These are phyloP conservation scores for Galerina sulciceps DNA, from an alignment of 768 basidiomycete species.

Conservation along the genomic window DNA sequence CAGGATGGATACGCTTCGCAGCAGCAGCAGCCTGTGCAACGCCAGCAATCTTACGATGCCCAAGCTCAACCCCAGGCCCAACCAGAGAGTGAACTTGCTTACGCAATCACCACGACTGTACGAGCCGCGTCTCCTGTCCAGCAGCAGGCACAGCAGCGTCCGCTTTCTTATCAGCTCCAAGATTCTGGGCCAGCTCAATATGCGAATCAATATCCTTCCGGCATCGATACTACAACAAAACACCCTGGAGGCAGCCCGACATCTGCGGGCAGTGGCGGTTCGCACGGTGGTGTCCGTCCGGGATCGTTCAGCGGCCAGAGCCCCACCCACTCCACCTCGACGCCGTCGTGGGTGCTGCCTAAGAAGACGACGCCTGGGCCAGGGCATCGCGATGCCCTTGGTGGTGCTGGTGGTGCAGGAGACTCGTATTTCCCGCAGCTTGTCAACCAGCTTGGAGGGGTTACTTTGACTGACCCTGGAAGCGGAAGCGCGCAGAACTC, in stretches of 20 bases:
- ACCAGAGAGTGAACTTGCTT: conserved; percentile 2
- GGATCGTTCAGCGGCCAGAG: conserved; percentile 7
- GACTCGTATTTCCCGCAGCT: conserved; percentile 7
- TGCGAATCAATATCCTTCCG: background rate
- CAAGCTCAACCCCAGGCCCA: conserved; percentile 25
- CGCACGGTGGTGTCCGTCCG: background rate
- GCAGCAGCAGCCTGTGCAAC: conserved; percentile 21
- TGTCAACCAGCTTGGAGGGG: too few species aligned
- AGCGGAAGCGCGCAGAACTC: too few species aligned
- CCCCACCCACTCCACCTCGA: conserved; percentile 19
- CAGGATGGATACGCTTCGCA: conserved; percentile 22
- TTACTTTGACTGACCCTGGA: too few species aligned
- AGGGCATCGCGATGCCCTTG: too few species aligned
- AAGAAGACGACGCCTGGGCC: conserved; percentile 32
- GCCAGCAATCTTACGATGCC: background rate
- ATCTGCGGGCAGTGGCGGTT: background rate
- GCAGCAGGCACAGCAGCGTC: background rate
- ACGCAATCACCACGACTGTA: background rate
- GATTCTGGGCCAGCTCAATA: background rate
- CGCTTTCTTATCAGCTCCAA: background rate
- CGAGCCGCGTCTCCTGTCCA: background rate
- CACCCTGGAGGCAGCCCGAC: background rate
- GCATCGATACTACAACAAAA: background rate
- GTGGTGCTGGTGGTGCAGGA: background rate
- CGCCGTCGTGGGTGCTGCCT: conserved; percentile 52